A percentile compares a stretch with the other conserved stretches of the same genome.
phyloP scores from a whole-genome alignment of 371 early-diverging fungal species.

The Chytridiales sp. region DNA sequence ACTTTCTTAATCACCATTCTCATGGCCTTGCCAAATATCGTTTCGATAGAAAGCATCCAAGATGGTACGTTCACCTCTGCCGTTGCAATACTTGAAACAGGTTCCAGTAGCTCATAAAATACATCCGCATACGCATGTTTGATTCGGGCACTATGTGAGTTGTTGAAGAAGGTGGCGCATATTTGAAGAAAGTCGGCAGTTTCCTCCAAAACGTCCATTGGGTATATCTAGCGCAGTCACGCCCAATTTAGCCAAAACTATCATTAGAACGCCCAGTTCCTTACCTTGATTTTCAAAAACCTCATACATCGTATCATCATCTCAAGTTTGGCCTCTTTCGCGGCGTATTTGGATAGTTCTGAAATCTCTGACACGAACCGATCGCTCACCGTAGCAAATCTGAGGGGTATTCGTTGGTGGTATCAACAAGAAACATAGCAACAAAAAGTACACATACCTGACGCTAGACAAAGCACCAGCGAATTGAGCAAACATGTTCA shows the following conservation, averaged over 20 bases:
- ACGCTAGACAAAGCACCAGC: slow-evolving; percentile 86
- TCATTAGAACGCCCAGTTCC: slow-evolving; percentile 4
- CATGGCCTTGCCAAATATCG: slow-evolving; percentile 83
- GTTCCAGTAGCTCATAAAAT: slow-evolving; percentile 86
- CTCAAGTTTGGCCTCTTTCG: slow-evolving; percentile 78
- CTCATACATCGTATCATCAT: slow-evolving; percentile 87
- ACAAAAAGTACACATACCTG: slow-evolving; percentile 37
- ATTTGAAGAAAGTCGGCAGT: slow-evolving; percentile 85
- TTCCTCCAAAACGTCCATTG: slow-evolving; percentile 88
- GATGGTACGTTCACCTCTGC: slow-evolving; percentile 94
- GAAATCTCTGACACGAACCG: slow-evolving; percentile 80
- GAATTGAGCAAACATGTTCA: slow-evolving; percentile 83
- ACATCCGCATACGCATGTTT: slow-evolving; percentile 89
- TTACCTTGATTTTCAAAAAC: slow-evolving; percentile 80
- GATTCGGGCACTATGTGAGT: slow-evolving; percentile 75
- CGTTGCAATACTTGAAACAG: slow-evolving; percentile 83
- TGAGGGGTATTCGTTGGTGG: slow-evolving; percentile 15
- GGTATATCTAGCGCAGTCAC: slow-evolving; percentile 67
- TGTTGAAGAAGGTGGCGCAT: slow-evolving; percentile 79
- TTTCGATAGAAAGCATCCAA: slow-evolving; percentile 89
- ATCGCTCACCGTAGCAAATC: slow-evolving; percentile 91
- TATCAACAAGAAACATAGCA: neutral
- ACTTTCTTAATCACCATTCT: slow-evolving; percentile 87
- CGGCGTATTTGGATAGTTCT: slow-evolving; percentile 46
- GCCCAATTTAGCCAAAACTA: neutral